Percentiles rank a stretch among this genome's conserved stretches.
These are phyloP conservation scores for Daldinia decipiens DNA, from an alignment of 495 filamentous ascomycete genomes.

Conservation along the genomic window DNA sequence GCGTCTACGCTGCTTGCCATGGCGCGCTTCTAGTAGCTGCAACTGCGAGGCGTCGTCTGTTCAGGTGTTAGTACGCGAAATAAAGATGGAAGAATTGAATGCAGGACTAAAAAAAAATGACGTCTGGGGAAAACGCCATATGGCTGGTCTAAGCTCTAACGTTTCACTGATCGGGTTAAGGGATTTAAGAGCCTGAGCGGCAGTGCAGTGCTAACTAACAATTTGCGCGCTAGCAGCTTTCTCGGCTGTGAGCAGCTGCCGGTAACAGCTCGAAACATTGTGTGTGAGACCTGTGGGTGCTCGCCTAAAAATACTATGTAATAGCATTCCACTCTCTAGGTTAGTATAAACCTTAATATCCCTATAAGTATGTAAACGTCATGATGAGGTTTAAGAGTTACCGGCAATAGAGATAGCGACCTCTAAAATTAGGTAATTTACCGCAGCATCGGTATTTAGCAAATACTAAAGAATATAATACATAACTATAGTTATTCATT, in stretches of 20 bases:
- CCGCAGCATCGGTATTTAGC: too few species aligned
- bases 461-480: too few species aligned
- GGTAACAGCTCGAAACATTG: neutral
- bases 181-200: slow-evolving; percentile 28
- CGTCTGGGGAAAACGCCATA: slow-evolving; percentile 42
- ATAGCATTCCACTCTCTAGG: too few species aligned
- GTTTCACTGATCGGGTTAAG: slow-evolving; percentile 29
- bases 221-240: slow-evolving; percentile 2
- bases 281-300: neutral
- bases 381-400: too few species aligned
- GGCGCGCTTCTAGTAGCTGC: slow-evolving; percentile 11
- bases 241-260: slow-evolving; percentile 6
- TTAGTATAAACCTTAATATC: too few species aligned
- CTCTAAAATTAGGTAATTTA: too few species aligned
- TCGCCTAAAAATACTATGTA: neutral
- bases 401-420: too few species aligned
- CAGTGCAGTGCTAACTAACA: neutral
- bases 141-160: slow-evolving; percentile 19
- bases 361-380: too few species aligned
- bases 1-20: slow-evolving; percentile 85
- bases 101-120: slow-evolving; percentile 43
- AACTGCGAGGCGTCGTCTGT: neutral
- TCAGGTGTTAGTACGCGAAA: slow-evolving; percentile 6
- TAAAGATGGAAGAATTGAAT: slow-evolving; percentile 32
- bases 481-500: too few species aligned